Evolutionary conservation across 768 basidiomycete genomes (phyloP), one percentile per base, ranked within the genome.

Genomic region (Termitomyces sp.): DNA sequence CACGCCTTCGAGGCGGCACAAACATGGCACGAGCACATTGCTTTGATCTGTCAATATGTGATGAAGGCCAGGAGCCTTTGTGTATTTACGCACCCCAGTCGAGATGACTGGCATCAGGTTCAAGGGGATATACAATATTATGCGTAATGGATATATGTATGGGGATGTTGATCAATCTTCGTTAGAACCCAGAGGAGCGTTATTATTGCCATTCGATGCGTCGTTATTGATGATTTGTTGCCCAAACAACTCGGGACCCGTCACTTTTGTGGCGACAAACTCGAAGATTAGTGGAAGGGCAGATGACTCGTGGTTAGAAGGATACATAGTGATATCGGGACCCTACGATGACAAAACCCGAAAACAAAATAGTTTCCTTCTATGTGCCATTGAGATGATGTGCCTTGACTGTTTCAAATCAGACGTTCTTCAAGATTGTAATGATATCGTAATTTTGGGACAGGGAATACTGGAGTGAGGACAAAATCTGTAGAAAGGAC

Each of bases 151-250:
- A 12, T 4, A 29, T 52, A 37, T 32, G 50, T 36, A 32, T 56
- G 43, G 34, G 12, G 10, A 43, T 45, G 43, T 32, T 34, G 56
- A 57, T 57, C 34, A 37, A 48, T 48, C 20, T 56, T 57, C 46
- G 32, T n/a, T 55, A 25, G 49, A 43, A 48, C 29, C 25, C 25
- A 32, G 36, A 53, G 45, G 31, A 42, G 64, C 60, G 60, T 34
- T 25, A 60, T 52, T 65, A 62, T 56, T 55, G 64, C 64, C 49
- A 61, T 65, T 65, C 56, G 61, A 49, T 58, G 25, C 36, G 31
- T 48, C 25, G 25, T 25, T 25, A 25, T 25, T 25, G 42, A 43
- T 37, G n/a, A 20, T 48, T 57, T 57, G 56, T n/a, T 34, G 32
- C 6, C 43, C 37, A 32, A 15, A 17, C 50, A 57, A 48, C 56